These are phyloP conservation scores for Oryza glumipatula DNA, from an alignment of 176 grass and related monocot species.

Conservation along the genomic window DNA sequence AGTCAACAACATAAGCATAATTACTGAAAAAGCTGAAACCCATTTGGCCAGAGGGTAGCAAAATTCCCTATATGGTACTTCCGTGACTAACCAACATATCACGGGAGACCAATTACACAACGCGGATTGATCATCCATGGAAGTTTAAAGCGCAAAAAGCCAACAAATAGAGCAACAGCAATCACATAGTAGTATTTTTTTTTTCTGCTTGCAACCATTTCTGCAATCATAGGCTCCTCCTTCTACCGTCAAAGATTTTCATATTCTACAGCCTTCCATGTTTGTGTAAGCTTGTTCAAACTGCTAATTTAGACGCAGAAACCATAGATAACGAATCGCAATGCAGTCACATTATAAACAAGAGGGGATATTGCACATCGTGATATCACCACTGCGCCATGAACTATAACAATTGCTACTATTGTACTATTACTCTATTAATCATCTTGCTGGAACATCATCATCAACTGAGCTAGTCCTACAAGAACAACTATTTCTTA, in stretches of 20 bases:
- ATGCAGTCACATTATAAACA: background rate
- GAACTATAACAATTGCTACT: background rate
- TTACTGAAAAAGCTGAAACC: background rate
- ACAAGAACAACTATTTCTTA: background rate
- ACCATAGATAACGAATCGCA: background rate
- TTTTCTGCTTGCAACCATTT: background rate
- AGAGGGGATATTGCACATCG: background rate
- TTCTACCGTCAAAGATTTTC: background rate
- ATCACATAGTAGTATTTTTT: background rate
- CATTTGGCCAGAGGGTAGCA: background rate
- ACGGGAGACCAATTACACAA: constrained; percentile 5
- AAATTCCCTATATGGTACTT: background rate
- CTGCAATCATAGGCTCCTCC: background rate
- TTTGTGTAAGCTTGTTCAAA: background rate
- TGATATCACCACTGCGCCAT: background rate
- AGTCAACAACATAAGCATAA: constrained; percentile 28
- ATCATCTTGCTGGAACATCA: background rate
- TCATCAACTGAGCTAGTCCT: background rate
- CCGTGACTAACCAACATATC: background rate
- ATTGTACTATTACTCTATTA: background rate
- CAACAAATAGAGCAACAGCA: background rate
- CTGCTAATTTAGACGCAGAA: background rate
- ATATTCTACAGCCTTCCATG: background rate
- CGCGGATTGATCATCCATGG: background rate
- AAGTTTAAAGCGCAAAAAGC: background rate